Evolutionary conservation across 176 grass and related monocot species (phyloP).

Genomic region (Eragrostis nindensis): DNA sequence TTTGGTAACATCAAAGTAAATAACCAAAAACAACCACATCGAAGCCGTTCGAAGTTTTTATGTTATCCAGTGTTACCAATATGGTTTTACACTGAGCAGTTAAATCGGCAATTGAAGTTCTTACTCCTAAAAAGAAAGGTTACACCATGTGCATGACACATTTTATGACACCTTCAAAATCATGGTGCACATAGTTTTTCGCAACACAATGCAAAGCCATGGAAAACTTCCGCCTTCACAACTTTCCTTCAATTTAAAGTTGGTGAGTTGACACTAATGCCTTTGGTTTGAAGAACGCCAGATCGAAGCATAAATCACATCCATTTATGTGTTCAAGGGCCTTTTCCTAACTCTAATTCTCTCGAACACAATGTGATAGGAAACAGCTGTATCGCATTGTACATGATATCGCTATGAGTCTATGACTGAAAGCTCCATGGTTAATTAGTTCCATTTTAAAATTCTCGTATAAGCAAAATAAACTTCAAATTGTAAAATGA

Average conservation of each 20-base stretch:
- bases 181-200: background rate
- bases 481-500: background rate
- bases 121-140: background rate
- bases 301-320: background rate
- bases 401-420: background rate
- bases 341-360: background rate
- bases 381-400: background rate
- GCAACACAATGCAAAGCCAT: background rate
- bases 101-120: background rate
- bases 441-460: background rate
- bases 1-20: background rate
- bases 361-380: background rate
- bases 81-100: background rate
- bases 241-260: background rate
- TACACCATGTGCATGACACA: background rate
- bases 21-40: background rate
- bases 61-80: background rate
- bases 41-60: background rate
- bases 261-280: background rate
- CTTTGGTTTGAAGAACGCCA: background rate
- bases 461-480: background rate
- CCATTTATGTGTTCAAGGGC: background rate
- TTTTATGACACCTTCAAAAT: background rate
- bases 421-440: background rate
- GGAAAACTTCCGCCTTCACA: too few species aligned